These are phyloP conservation scores for Puccinia hordei DNA, from an alignment of 1,284 basidiomycete genomes.

Conservation along the genomic window DNA sequence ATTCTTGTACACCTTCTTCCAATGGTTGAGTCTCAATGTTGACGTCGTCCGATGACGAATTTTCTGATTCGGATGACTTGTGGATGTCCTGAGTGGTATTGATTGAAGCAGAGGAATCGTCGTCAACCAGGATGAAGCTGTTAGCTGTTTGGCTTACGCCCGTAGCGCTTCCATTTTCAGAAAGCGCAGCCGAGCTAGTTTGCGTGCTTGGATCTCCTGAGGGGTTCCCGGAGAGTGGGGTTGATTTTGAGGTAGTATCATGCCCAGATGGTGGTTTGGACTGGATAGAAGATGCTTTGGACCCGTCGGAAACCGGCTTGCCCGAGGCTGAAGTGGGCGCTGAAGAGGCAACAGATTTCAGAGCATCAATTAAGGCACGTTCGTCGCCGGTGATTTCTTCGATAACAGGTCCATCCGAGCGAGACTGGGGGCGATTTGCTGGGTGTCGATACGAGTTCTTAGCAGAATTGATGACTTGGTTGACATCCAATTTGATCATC, in stretches of 20 bases:
- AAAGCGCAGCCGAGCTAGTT: slow-evolving; percentile 11
- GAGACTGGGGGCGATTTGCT: slow-evolving; percentile 5
- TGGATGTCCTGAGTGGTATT: neutral
- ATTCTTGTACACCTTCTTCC: neutral
- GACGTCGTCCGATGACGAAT: neutral
- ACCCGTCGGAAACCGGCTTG: slow-evolving; percentile 1
- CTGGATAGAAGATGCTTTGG: slow-evolving; percentile 2
- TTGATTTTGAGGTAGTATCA: neutral
- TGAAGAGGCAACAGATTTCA: slow-evolving; percentile 21
- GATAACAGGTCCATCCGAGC: slow-evolving; percentile 42
- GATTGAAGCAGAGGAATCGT: neutral
- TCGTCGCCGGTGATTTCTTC: slow-evolving; percentile 49
- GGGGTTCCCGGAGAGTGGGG: neutral
- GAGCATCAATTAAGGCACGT: slow-evolving; percentile 30
- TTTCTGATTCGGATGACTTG: neutral
- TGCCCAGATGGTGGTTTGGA: slow-evolving; percentile 13
- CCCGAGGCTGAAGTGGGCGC: slow-evolving; percentile 6
- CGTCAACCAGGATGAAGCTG: slow-evolving; percentile 46
- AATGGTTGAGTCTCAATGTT: neutral
- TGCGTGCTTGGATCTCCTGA: neutral
- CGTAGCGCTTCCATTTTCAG: slow-evolving; percentile 45
- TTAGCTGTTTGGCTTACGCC: slow-evolving; percentile 44
- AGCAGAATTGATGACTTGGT: slow-evolving; percentile 32
- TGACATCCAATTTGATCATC: slow-evolving; percentile 50
- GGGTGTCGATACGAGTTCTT: slow-evolving; percentile 2